Evolutionary conservation across 2,329 filamentous ascomycete species (phyloP), one percentile per base, ranked within the genome.

Genomic region (Cercospora beticola): DNA sequence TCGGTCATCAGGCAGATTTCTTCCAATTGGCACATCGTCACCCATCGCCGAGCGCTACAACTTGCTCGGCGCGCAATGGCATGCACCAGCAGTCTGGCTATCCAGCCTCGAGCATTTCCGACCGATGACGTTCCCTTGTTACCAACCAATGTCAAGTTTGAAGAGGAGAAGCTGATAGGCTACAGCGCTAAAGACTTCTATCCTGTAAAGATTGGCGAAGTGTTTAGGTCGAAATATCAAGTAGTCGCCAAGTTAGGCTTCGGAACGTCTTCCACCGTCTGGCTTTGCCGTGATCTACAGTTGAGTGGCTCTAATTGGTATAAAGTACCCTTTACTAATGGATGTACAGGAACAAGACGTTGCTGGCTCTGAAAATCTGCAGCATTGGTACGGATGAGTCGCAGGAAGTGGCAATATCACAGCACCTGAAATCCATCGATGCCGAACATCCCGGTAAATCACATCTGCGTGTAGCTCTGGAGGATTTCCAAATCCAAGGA

Each of bases 171-270:
- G n/a, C 26, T 68, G 7, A 12, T 33, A 18, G 36, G 40, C 18
- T 74, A 75, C 61, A 30, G 63, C 2, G 33, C 69, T 3, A 72
- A 79, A 8, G 64, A 76, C 7, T 81, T 77, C 62, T 80, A 78
- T 70, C 79, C 79, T 0, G 75, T 81, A 54, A 66, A 61, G 1
- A 76, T 81, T 2, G 79, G 80, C 10, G 67, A 81, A 16, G 57
- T 79, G 0, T 66, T 80, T 33, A 28, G 75, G 6, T 61, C 54
- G 2, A 76, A 71, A n/a, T 83, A 82, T 67, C 76, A 79, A 64
- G 73, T 81, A 36, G 73, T 82, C 5, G 76, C 75, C 46, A 83
- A 84, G 70, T 75, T 83, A 9, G 82, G 82, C 49, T 81, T 79
- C 66, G 81, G 81, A 8, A 74, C 72, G 2, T 73, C 69, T 62